Percentiles rank a stretch among this genome's conserved stretches.
Conservation (phyloP, 208 protist species). For the Phytomonas francai region DNA sequence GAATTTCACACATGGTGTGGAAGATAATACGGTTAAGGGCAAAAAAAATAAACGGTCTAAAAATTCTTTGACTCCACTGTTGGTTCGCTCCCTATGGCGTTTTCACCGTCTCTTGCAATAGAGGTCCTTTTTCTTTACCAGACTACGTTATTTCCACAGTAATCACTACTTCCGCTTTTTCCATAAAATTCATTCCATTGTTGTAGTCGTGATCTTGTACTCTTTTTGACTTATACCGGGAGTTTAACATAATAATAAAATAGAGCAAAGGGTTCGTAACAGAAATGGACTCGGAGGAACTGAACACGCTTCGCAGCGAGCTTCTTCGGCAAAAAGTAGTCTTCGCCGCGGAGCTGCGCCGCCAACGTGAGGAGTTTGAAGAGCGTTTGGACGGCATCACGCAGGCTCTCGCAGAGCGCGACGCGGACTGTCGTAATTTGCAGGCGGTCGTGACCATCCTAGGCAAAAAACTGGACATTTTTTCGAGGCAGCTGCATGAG, state of each 20-base stretch:
- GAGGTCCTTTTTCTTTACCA: too few relatives aligned
- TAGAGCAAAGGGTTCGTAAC: too few relatives aligned
- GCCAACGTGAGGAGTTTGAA: constrained; percentile 74
- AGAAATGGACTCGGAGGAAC: constrained; percentile 48
- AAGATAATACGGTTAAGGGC: too few relatives aligned
- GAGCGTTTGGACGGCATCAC: constrained; percentile 42
- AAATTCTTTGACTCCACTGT: too few relatives aligned
- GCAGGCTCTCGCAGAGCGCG: constrained; percentile 71
- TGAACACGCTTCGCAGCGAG: constrained; percentile 76
- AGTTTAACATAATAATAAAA: too few relatives aligned
- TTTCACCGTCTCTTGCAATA: too few relatives aligned
- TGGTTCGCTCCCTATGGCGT: too few relatives aligned
- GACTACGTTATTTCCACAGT: too few relatives aligned
- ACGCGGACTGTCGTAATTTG: constrained; percentile 86
- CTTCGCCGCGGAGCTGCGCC: constrained; percentile 78
- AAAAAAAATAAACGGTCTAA: too few relatives aligned
- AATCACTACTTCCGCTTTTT: constrained; percentile 1
- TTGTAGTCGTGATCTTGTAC: background rate
- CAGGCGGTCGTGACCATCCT: constrained; percentile 85
- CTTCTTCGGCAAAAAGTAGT: constrained; percentile 85
- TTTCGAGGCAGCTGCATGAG: constrained; percentile 28
- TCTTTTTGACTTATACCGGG: too few relatives aligned
- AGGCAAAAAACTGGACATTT: constrained; percentile 69
- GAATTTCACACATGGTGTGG: too few relatives aligned
- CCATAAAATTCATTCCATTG: background rate